These are phyloP conservation scores for Medicago lupulina DNA, from an alignment of 306 rosid genomes.

Conservation along the genomic window DNA sequence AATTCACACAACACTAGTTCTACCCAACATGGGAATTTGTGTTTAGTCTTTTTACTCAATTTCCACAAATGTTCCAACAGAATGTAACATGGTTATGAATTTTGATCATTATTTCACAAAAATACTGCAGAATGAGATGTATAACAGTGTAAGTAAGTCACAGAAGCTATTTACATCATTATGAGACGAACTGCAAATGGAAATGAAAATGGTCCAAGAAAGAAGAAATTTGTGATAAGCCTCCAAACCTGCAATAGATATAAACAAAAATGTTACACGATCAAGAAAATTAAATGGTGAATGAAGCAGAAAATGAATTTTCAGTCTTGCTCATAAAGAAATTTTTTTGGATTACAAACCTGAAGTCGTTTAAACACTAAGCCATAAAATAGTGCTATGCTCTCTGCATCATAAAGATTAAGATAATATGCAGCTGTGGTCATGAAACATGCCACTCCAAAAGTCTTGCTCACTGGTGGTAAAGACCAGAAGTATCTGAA, in stretches of 20 bases:
- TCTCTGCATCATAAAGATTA: slow-evolving; percentile 22
- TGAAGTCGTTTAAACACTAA: slow-evolving; percentile 57
- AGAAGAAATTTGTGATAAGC: slow-evolving; percentile 73
- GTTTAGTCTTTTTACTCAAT: too few species aligned
- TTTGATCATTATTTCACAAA: too few species aligned
- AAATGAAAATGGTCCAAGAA: slow-evolving; percentile 73
- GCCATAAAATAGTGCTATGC: slow-evolving; percentile 54
- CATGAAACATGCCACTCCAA: slow-evolving; percentile 77
- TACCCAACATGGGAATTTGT: too few species aligned
- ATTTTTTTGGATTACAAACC: slow-evolving; percentile 45
- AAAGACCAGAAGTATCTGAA: slow-evolving; percentile 68
- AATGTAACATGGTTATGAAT: background rate
- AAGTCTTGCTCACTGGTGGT: slow-evolving; percentile 81
- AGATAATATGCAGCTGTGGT: slow-evolving; percentile 60
- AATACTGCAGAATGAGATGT: background rate
- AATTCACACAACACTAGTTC: too few species aligned
- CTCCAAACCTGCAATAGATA: slow-evolving; percentile 63
- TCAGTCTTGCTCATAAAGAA: background rate
- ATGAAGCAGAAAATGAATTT: background rate
- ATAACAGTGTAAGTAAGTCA: background rate
- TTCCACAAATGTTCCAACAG: too few species aligned
- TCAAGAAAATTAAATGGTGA: slow-evolving; percentile 6
- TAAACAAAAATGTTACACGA: slow-evolving; percentile 16
- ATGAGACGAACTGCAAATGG: slow-evolving; percentile 60
- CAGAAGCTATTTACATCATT: slow-evolving; percentile 56